These are phyloP conservation scores for Pelargonium citronellum DNA, from an alignment of 441 rosid genomes.

Conservation along the genomic window DNA sequence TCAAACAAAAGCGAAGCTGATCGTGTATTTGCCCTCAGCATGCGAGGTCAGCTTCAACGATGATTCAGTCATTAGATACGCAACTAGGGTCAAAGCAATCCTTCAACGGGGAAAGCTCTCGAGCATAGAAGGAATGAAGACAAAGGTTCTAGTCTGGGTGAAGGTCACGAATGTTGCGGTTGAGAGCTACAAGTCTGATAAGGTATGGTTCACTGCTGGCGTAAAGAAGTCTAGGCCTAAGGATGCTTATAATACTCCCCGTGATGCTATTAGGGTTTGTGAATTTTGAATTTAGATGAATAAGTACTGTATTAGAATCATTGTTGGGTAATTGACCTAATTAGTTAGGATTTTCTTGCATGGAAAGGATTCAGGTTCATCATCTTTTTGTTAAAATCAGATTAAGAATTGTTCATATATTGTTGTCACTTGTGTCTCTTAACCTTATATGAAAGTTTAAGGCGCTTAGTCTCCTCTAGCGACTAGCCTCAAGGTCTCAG, in stretches of 20 bases:
- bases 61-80: slow-evolving; percentile 69
- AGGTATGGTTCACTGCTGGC: slow-evolving; percentile 90
- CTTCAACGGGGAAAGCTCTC: slow-evolving; percentile 68
- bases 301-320: too few relatives aligned
- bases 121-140: slow-evolving; percentile 90
- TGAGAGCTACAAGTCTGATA: slow-evolving; percentile 75
- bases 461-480: too few relatives aligned
- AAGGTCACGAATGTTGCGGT: slow-evolving; percentile 68
- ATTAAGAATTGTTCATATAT: too few relatives aligned
- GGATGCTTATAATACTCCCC: slow-evolving; percentile 55
- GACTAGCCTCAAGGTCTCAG: too few relatives aligned
- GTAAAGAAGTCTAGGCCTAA: slow-evolving; percentile 76
- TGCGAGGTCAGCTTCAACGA: slow-evolving; percentile 85
- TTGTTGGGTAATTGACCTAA: too few relatives aligned
- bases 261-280: slow-evolving; percentile 52
- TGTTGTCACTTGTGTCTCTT: too few relatives aligned
- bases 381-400: too few relatives aligned
- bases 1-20: slow-evolving; percentile 65
- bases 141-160: slow-evolving; percentile 86
- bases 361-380: too few relatives aligned
- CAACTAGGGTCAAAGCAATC: slow-evolving; percentile 69
- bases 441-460: too few relatives aligned
- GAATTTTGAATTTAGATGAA: slow-evolving; percentile 41
- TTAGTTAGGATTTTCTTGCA: too few relatives aligned
- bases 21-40: slow-evolving; percentile 60